Conservation (phyloP, 2,329 filamentous ascomycete genomes). For the Aspergillus eucalypticola region DNA sequence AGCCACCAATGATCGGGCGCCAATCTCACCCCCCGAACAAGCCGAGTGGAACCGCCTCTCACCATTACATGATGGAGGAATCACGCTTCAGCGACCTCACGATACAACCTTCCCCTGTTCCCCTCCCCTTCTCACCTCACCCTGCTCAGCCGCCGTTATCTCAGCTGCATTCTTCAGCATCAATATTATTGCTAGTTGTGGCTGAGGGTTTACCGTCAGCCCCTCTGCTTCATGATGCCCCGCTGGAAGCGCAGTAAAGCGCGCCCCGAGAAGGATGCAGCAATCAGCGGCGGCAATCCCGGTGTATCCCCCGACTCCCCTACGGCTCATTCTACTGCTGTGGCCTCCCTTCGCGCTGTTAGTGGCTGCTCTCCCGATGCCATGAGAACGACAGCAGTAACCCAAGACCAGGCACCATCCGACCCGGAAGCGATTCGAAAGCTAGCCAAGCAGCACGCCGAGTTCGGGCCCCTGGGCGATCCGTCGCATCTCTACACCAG, state of each 20-base stretch:
- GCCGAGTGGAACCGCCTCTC: background rate
- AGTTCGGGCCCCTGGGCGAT: slow-evolving; percentile 80
- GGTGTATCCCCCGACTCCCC: slow-evolving; percentile 7
- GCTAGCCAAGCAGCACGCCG: slow-evolving; percentile 73
- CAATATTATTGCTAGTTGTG: background rate
- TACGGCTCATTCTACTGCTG: slow-evolving; percentile 10
- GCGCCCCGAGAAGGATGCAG: slow-evolving; percentile 14
- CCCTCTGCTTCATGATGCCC: slow-evolving; percentile 16
- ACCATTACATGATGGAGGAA: slow-evolving; percentile 7
- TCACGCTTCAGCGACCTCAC: background rate
- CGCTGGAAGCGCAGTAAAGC: slow-evolving; percentile 26
- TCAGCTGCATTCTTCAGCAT: background rate
- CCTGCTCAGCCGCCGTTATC: background rate
- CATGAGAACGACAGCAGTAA: background rate
- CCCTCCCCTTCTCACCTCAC: background rate
- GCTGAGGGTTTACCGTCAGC: background rate
- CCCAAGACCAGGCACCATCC: background rate
- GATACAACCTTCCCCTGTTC: background rate
- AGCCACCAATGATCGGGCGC: slow-evolving; percentile 1
- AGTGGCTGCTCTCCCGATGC: slow-evolving; percentile 15
- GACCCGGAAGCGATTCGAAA: slow-evolving; percentile 68
- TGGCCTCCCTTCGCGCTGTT: slow-evolving; percentile 21
- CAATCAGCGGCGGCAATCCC: slow-evolving; percentile 5
- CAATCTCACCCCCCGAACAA: background rate
- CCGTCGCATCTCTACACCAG: slow-evolving; percentile 81